Percentiles rank a stretch among this genome's conserved stretches.
Evolutionary conservation across 2,329 filamentous ascomycete genomes (phyloP).

Genomic region (Ophiostoma populinum): DNA sequence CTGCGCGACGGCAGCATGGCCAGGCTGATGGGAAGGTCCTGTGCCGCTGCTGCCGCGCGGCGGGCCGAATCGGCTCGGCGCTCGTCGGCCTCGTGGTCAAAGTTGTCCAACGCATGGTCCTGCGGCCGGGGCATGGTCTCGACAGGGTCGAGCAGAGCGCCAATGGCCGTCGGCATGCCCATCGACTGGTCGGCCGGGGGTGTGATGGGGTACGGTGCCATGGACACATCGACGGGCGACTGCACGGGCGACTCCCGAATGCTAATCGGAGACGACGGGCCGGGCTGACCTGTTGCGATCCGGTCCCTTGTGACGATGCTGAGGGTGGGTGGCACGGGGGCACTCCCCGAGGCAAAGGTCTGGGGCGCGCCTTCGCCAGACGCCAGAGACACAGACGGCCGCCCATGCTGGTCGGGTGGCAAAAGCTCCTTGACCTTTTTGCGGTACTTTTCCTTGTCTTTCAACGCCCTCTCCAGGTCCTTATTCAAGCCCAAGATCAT

Average conservation of each 20-base stretch:
- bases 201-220: slow-evolving; percentile 49
- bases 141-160: slow-evolving; percentile 35
- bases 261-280: slow-evolving; percentile 3
- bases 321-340: not conserved
- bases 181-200: slow-evolving; percentile 35
- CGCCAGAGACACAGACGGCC: too few relatives aligned
- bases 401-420: too few relatives aligned
- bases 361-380: too few relatives aligned
- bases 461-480: slow-evolving; percentile 75
- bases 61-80: slow-evolving; percentile 26
- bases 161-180: slow-evolving; percentile 25
- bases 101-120: slow-evolving; percentile 40
- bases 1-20: slow-evolving; percentile 38
- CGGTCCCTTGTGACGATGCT: not conserved
- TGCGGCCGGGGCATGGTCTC: slow-evolving; percentile 43
- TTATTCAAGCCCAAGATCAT: slow-evolving; percentile 92
- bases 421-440: slow-evolving; percentile 71
- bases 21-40: slow-evolving; percentile 32
- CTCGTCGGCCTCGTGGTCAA: slow-evolving; percentile 36
- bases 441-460: slow-evolving; percentile 88
- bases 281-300: not conserved
- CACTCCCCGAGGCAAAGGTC: too few relatives aligned
- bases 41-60: slow-evolving; percentile 27
- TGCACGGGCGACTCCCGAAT: slow-evolving; percentile 5
- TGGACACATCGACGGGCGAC: slow-evolving; percentile 35